Evolutionary conservation across 306 rosid species (phyloP), one percentile per base, ranked within the genome.

Genomic region (Vigna mungo): DNA sequence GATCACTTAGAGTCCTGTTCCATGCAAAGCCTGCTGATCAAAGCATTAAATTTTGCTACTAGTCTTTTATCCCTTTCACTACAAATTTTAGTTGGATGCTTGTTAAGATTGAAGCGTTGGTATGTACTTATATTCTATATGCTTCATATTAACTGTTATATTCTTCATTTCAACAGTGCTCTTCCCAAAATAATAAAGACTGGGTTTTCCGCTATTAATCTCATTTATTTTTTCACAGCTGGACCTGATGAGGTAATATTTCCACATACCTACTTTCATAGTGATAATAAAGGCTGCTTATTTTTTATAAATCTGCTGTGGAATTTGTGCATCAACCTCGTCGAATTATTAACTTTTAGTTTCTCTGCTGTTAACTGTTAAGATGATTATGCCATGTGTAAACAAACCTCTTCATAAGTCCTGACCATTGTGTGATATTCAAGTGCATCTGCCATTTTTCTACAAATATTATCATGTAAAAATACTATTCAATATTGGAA

Each of bases 221-320:
- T 96, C 83, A 96, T 93, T 74, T 96, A 96, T 94, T 96, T 96
- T 68, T 96, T 96, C 94, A 96, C 99, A 1, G 99, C 99, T 0
- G 98, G 99, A 36, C 97, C 99, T 75, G 99, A 96, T 85, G 98
- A 96, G 99, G 99, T 96, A 86, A 72, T 34, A 60, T 59, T 39
- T 65, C 36, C n/a, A 7, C 34, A 14, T 72, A 10, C 62, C 41
- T 34, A 37, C 65, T 71, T 56, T 80, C 5, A 1, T 51, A 17
- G 59, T 63, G 64, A 48, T 68, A 47, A 39, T 67, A 53, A 39
- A 67, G 3, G 47, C 20, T 74, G 4, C 41, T 21, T 66, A 21
- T 20, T 7, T 79, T 66, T 41, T 32, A 37, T 4, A 39, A 53
- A 54, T 64, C 16, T 52, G 17, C 14, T 44, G 0, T 60, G 27